Evolutionary conservation across 2,329 filamentous ascomycete species (phyloP).

Genomic region (Microdochium nivale): DNA sequence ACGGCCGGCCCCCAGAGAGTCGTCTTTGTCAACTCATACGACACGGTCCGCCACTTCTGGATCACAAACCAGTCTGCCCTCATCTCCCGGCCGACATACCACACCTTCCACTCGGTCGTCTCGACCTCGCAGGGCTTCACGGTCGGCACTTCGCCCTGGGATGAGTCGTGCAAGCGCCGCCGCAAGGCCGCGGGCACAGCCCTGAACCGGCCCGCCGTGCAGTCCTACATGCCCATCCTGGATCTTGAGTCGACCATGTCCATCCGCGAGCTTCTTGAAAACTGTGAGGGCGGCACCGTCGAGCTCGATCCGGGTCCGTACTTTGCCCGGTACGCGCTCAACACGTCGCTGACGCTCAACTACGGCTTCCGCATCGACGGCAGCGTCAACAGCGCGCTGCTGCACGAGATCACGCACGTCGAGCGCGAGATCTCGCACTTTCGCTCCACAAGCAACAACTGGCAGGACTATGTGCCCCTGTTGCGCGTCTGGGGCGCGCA

Average conservation of each 20-base stretch:
- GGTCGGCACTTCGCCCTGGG: conserved; percentile 60
- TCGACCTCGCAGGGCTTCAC: conserved; percentile 59
- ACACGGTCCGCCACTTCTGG: conserved; percentile 40
- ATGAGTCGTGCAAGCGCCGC: conserved; percentile 53
- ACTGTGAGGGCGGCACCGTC: conserved; percentile 43
- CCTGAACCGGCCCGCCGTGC: conserved; percentile 55
- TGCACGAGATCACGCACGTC: conserved; percentile 54
- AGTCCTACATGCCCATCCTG: conserved; percentile 53
- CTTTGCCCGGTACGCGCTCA: conserved; percentile 55
- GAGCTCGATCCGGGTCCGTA: conserved; percentile 58
- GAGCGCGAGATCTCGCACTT: conserved; percentile 53
- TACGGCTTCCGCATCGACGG: conserved; percentile 52
- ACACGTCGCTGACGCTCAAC: conserved; percentile 54
- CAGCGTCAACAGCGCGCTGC: conserved; percentile 49
- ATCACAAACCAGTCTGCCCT: conserved; percentile 43
- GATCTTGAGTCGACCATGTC: conserved; percentile 57
- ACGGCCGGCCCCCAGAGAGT: conserved; percentile 22
- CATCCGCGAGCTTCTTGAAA: conserved; percentile 48
- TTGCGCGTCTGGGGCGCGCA: conserved; percentile 48
- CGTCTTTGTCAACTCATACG: conserved; percentile 46
- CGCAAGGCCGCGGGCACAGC: conserved; percentile 58
- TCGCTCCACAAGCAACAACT: conserved; percentile 49
- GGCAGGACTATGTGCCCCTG: conserved; percentile 53
- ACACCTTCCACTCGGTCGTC: conserved; percentile 54
- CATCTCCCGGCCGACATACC: conserved; percentile 47